phyloP scores from a whole-genome alignment of 2,329 filamentous ascomycete species.

The Colletotrichum paranaense region DNA sequence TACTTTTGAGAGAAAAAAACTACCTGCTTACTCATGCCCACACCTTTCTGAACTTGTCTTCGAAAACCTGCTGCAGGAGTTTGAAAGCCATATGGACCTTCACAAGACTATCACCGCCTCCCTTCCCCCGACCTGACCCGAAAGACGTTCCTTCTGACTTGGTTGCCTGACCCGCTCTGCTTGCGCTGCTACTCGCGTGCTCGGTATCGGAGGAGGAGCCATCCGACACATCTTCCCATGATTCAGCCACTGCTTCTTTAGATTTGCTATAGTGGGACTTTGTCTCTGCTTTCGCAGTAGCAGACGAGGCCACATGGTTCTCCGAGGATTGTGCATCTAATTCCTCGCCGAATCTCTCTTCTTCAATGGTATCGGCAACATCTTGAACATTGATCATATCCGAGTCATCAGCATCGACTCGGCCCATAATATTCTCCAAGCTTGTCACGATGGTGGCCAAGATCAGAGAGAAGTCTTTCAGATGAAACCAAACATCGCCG shows the following conservation, averaged over 20 bases:
- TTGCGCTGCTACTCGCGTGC: slow-evolving; percentile 40
- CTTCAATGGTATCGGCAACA: slow-evolving; percentile 51
- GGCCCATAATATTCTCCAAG: slow-evolving; percentile 62
- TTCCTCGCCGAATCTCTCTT: slow-evolving; percentile 44
- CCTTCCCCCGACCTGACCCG: slow-evolving; percentile 17
- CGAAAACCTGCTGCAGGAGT: slow-evolving; percentile 68
- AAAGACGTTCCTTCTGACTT: background rate
- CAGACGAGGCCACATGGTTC: background rate
- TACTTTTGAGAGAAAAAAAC: too few species aligned
- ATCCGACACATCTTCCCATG: slow-evolving; percentile 55
- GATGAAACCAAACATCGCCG: slow-evolving; percentile 77
- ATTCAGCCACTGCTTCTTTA: slow-evolving; percentile 53
- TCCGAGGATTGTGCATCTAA: background rate
- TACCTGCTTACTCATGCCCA: slow-evolving; percentile 61
- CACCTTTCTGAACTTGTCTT: slow-evolving; percentile 71
- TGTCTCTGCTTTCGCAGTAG: background rate
- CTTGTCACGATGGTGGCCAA: slow-evolving; percentile 79
- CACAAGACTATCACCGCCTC: slow-evolving; percentile 59
- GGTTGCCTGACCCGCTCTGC: background rate
- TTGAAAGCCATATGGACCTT: slow-evolving; percentile 70
- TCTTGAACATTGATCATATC: slow-evolving; percentile 57
- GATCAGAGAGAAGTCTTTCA: slow-evolving; percentile 69
- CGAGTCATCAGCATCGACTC: slow-evolving; percentile 42
- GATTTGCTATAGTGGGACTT: slow-evolving; percentile 44
- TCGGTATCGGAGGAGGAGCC: background rate